phyloP scores from a whole-genome alignment of 768 basidiomycete species.

The Cantharellus anzutake region DNA sequence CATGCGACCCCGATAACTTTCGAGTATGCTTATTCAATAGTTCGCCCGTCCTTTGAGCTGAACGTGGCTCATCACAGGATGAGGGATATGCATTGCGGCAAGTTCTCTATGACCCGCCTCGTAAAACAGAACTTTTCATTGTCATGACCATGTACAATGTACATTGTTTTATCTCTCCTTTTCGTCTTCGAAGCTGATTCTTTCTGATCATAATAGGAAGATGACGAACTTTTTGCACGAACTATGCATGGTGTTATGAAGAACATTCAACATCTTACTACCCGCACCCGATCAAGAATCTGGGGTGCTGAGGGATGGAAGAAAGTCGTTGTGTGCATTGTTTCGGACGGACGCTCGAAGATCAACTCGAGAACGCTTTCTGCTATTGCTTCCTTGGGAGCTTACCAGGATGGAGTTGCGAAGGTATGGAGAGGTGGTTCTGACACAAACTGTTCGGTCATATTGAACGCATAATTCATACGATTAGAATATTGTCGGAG shows the following conservation, averaged over 20 bases:
- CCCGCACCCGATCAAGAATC: conserved; percentile 70
- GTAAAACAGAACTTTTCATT: conserved; percentile 86
- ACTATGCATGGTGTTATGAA: conserved; percentile 95
- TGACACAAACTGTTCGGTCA: neutral
- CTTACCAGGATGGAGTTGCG: conserved; percentile 85
- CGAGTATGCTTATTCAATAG: conserved; percentile 16
- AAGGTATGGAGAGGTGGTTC: conserved; percentile 30
- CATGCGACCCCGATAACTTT: conserved; percentile 92
- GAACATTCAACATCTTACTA: conserved; percentile 79
- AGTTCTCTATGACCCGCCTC: conserved; percentile 75
- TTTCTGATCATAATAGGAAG: conserved; percentile 69
- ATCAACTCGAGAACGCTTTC: conserved; percentile 69
- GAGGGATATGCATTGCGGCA: conserved; percentile 76
- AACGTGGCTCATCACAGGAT: conserved; percentile 14
- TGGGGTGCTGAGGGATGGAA: conserved; percentile 99
- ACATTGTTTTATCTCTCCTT: neutral
- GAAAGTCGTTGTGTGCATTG: conserved; percentile 79
- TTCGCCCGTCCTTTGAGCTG: neutral
- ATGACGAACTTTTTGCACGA: conserved; percentile 70
- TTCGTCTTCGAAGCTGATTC: neutral
- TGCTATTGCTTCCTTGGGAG: conserved; percentile 84
- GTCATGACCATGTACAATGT: conserved; percentile 98
- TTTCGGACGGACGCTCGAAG: conserved; percentile 71
- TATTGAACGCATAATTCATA: neutral
- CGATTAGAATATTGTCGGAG: conserved; percentile 50